These are phyloP conservation scores for Penicillium sp. DNA, from an alignment of 2,329 filamentous ascomycete genomes.

Conservation along the genomic window DNA sequence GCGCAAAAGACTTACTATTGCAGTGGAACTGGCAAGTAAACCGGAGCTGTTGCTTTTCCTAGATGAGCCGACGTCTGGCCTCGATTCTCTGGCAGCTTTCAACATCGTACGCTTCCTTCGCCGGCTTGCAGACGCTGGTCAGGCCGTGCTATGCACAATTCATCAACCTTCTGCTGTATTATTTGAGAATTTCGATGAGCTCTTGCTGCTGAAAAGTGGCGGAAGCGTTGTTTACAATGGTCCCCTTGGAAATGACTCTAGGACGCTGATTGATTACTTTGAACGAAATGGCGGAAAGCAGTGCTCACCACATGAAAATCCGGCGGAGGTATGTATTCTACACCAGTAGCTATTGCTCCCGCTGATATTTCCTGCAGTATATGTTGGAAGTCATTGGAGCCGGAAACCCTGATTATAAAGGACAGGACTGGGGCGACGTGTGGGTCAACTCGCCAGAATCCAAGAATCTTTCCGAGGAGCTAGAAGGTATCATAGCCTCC, in stretches of 20 bases:
- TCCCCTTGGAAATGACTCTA: constrained; percentile 73
- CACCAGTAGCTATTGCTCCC: neutral
- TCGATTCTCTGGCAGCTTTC: constrained; percentile 68
- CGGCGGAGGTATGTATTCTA: constrained; percentile 55
- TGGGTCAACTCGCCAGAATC: constrained; percentile 57
- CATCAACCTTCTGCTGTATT: constrained; percentile 84
- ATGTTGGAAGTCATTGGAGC: constrained; percentile 75
- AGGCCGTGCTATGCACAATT: constrained; percentile 87
- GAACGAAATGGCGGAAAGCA: constrained; percentile 60
- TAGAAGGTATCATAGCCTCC: constrained; percentile 52
- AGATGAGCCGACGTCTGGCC: constrained; percentile 62
- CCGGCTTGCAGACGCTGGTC: constrained; percentile 68
- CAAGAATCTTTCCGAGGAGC: constrained; percentile 48
- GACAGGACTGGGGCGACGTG: constrained; percentile 61
- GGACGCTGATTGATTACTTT: constrained; percentile 68
- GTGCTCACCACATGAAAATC: constrained; percentile 64
- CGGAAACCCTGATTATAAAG: constrained; percentile 59
- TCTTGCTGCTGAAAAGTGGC: constrained; percentile 74
- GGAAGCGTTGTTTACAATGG: constrained; percentile 84
- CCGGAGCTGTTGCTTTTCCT: constrained; percentile 61
- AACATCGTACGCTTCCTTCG: constrained; percentile 62
- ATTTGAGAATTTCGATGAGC: constrained; percentile 83
- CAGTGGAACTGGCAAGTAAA: constrained; percentile 61
- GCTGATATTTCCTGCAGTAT: constrained; percentile 53
- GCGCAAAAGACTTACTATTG: constrained; percentile 65